Conservation (phyloP, 306 rosid species). For the Canavalia ensiformis region DNA sequence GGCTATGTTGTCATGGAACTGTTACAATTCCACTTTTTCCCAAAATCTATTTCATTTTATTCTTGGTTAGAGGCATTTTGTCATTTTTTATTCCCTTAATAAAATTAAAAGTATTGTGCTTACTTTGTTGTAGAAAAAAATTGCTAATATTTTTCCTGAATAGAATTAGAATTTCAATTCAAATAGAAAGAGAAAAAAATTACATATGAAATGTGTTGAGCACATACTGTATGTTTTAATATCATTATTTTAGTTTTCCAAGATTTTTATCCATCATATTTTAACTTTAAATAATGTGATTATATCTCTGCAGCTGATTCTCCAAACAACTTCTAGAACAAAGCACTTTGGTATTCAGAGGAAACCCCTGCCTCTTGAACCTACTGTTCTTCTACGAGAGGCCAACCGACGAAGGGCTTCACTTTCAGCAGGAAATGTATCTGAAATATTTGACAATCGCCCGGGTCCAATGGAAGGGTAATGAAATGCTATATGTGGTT, state of each 20-base stretch:
- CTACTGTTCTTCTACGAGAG: constrained; percentile 90
- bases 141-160: constrained; percentile 9
- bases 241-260: constrained; percentile 28
- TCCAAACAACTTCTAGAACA: constrained; percentile 71
- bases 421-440: constrained; percentile 87
- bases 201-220: constrained; percentile 14
- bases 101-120: constrained; percentile 3
- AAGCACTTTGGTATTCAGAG: constrained; percentile 89
- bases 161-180: constrained; percentile 24
- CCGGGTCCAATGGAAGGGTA: constrained; percentile 75
- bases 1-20: constrained; percentile 15
- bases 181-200: neutral
- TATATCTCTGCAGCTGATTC: constrained; percentile 71
- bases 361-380: constrained; percentile 95
- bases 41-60: constrained; percentile 22
- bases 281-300: constrained; percentile 27
- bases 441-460: constrained; percentile 79
- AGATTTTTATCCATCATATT: constrained; percentile 26
- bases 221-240: constrained; percentile 16
- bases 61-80: constrained; percentile 25
- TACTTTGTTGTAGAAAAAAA: constrained; percentile 13
- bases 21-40: constrained; percentile 19
- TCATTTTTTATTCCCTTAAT: constrained; percentile 10
- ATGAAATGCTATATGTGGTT: constrained; percentile 52
- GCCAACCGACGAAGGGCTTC: constrained; percentile 98